phyloP scores from a whole-genome alignment of 78 protist species.

The slime mould (Dictyostelium discoideum) region dicty_2.7 NC_007090.3:2241001-2241500 shows the following conservation, averaged over 20 bases:
- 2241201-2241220: too few species aligned
- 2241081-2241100: background rate
- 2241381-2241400: background rate
- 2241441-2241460: conserved; percentile 1
- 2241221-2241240: too few species aligned
- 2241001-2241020: conserved; percentile 61
- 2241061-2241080: background rate
- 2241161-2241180: background rate
- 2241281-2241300: background rate
- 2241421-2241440: too few species aligned
- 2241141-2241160: background rate
- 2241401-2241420: too few species aligned
- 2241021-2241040: conserved; percentile 20
- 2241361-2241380: background rate
- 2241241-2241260: background rate
- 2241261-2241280: background rate
- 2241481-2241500: conserved; percentile 54
- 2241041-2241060: too few species aligned
- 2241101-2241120: background rate
- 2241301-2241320: background rate
- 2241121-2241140: background rate
- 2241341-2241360: background rate
- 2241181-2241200: background rate
- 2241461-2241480: conserved; percentile 74
- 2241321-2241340: background rate